Percentiles rank a stretch among this genome's conserved stretches.
phyloP scores from a whole-genome alignment of 768 basidiomycete species.

The Hypholoma fasciculare region DNA sequence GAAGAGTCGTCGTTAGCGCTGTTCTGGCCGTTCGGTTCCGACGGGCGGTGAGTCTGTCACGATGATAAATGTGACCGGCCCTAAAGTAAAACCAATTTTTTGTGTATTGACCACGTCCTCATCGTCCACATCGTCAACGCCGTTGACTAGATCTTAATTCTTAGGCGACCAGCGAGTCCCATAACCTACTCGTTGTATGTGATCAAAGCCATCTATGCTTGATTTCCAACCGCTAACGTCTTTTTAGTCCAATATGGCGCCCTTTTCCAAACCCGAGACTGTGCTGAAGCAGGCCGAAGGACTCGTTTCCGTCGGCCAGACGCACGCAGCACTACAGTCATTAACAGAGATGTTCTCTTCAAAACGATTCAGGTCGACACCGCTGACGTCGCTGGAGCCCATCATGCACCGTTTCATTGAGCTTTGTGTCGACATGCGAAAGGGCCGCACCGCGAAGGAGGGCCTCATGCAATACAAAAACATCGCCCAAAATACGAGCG shows the following conservation, averaged over 20 bases:
- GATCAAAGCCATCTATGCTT: background rate
- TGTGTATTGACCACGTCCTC: constrained; percentile 13
- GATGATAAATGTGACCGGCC: constrained; percentile 16
- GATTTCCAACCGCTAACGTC: background rate
- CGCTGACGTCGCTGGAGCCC: constrained; percentile 86
- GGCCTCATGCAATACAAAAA: constrained; percentile 98
- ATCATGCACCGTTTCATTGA: constrained; percentile 96
- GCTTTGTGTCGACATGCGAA: constrained; percentile 93
- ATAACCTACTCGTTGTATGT: constrained; percentile 21
- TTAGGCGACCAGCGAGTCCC: constrained; percentile 21
- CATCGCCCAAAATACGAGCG: constrained; percentile 91
- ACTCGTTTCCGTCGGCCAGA: constrained; percentile 89
- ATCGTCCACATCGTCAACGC: constrained; percentile 10
- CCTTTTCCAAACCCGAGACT: constrained; percentile 88
- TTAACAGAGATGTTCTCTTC: constrained; percentile 91
- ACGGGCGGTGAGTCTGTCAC: constrained; percentile 5
- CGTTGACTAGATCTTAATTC: constrained; percentile 15
- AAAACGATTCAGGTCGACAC: constrained; percentile 92
- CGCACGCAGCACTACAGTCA: constrained; percentile 85
- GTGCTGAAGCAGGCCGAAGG: constrained; percentile 93
- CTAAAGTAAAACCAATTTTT: constrained; percentile 25
- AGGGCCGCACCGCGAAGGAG: constrained; percentile 91
- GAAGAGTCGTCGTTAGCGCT: too few species aligned
- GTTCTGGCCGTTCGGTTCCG: background rate
- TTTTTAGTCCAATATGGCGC: constrained; percentile 61